Evolutionary conservation across 768 basidiomycete genomes (phyloP), one percentile per base, ranked within the genome.

Genomic region (Amanita fuliginea): DNA sequence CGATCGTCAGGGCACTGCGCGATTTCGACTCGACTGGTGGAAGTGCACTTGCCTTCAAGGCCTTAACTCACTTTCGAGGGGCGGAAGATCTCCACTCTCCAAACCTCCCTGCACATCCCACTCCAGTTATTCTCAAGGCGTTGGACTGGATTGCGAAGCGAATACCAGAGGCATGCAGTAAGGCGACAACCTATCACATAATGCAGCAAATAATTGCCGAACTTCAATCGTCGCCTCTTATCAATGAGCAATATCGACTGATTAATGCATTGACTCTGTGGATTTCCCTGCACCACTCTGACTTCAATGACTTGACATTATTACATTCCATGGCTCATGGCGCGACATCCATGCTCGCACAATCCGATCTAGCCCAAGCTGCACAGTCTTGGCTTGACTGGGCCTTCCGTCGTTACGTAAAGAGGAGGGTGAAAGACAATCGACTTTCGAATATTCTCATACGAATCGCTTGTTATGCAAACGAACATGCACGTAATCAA

Each of bases 211-310:
- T 95, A 11, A 79, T 94, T 54, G 72, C 80, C 4, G 72, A 74
- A 35, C 66, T 91, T 7, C 76, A 86, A 51, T 62, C 65, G 8
- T 78, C 80, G 0, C 82, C 82, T 16, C 72, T 96, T 34, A 75
- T 95, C 53, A 87, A 89, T 60, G 90, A 95, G 60, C 88, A 94
- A 59, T 63, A 80, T 35, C 80, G 94, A 10, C 66, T 83, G 24
- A 59, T 93, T 35, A 83, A 89, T 49, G 76, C 79, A 1, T 65
- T 95, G 40, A 78, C 78, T 22, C 64, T 97, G 24, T 83, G 88
- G 74, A 71, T 91, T 40, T 73, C 91, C 3, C 72, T 76, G 35
- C 75, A 78, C 51, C 62, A 69, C 40, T 60, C 71, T 22, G 71
- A 76, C 40, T 81, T 89, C 59, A 62, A 67, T 14, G 74, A 86